Evolutionary conservation across 2,329 filamentous ascomycete genomes (phyloP), one percentile per base, ranked within the genome.

Genomic region (Sporothrix humicola): DNA sequence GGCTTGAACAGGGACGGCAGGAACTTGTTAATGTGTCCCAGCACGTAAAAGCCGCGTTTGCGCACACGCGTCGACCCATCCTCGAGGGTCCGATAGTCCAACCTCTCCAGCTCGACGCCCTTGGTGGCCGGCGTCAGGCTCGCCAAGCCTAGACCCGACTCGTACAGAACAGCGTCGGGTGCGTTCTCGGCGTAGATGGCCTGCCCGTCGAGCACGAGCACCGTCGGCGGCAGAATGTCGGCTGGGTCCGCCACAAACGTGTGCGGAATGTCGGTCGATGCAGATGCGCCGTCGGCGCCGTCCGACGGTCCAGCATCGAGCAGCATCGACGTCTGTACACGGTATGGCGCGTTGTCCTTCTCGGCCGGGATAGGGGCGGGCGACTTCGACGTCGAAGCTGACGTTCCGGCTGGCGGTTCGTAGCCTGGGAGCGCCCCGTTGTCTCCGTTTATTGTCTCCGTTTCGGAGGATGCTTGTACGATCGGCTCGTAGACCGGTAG

Each of bases 61-160:
- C 68, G 69, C 9, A 26, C 61, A 46, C 58, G 56, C 23, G 26
- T 15, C 17, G 68, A 10, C 15, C 52, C 26, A 37, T 56, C n/a
- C 1, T 17, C 31, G 3, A 23, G 26, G 9, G 44, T 26, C 9
- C 26, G 66, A 20, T 42, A 23, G 20, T 71, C 69, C 9, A 71
- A 10, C n/a, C 69, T 42, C 69, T 61, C 9, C 3, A 71, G 26
- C 46, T 63, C 56, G 44, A 71, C 69, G 3, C 15, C 23, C 44
- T 20, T 31, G 5, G 69, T 52, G 56, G 69, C 44, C n/a, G 69
- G 56, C 23, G 42, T 46, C 23, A 71, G 56, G 20, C n/a, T 8
- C 20, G 69, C 56, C 20, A 71, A 20, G 26, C 69, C 56, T 20
- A 44, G 69, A 44, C 52, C 58, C n/a, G 44, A 42, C 44, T 71